A percentile compares a stretch with the other conserved stretches of the same genome.
These are phyloP conservation scores for Canna indica DNA, from an alignment of 176 grass and related monocot species.

Conservation along the genomic window DNA sequence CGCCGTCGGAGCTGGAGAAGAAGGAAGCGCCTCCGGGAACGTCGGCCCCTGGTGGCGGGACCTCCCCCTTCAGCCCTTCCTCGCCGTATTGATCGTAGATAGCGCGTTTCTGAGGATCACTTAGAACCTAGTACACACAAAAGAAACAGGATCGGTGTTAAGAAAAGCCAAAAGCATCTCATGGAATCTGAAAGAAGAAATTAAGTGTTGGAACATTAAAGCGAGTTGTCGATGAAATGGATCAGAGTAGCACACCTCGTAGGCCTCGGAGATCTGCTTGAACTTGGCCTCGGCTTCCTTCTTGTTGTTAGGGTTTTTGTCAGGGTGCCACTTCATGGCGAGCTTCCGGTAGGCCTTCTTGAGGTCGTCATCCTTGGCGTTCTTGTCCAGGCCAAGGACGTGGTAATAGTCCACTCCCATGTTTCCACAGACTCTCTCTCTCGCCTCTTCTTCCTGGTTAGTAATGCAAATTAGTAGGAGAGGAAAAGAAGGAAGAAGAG, in stretches of 20 bases:
- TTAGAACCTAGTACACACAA: slow-evolving; percentile 19
- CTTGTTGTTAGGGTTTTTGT: slow-evolving; percentile 93
- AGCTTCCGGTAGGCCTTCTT: slow-evolving; percentile 98
- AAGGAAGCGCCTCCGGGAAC: slow-evolving; percentile 39
- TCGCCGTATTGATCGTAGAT: slow-evolving; percentile 97
- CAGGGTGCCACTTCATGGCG: too few relatives aligned
- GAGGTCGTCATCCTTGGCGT: slow-evolving; percentile 73
- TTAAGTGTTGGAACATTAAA: too few relatives aligned
- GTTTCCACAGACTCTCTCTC: background rate
- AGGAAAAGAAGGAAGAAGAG: background rate
- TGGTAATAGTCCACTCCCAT: slow-evolving; percentile 97
- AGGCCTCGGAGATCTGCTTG: slow-evolving; percentile 97
- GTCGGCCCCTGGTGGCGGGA: slow-evolving; percentile 56
- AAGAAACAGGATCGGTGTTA: background rate
- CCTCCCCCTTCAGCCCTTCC: slow-evolving; percentile 86
- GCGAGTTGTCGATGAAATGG: too few relatives aligned
- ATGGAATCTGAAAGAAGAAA: too few relatives aligned
- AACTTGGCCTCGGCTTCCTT: slow-evolving; percentile 92
- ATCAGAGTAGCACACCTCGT: too few relatives aligned
- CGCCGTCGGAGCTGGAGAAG: slow-evolving; percentile 46
- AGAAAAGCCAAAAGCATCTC: too few relatives aligned
- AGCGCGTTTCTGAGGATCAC: slow-evolving; percentile 75
- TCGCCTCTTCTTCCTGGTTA: background rate
- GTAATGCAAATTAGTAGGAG: background rate
- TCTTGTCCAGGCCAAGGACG: slow-evolving; percentile 70